These are phyloP conservation scores for Trapa incisa DNA, from an alignment of 345 rosid species.

Conservation along the genomic window DNA sequence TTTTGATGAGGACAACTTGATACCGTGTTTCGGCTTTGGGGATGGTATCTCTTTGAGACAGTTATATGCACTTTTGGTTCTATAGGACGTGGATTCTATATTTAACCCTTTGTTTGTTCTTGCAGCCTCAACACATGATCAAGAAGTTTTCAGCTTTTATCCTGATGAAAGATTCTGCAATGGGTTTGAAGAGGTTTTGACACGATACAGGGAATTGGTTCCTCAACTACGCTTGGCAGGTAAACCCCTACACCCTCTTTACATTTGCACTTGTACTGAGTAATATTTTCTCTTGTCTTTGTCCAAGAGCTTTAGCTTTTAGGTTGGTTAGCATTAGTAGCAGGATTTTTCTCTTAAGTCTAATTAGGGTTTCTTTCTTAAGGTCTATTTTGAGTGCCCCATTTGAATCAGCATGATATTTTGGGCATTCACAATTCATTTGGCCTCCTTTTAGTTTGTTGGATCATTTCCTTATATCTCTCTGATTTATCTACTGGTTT, in stretches of 20 bases:
- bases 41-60: constrained; percentile 20
- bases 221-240: constrained; percentile 39
- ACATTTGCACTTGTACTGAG: no score
- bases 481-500: no score
- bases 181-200: constrained; percentile 40
- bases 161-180: constrained; percentile 31
- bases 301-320: background rate
- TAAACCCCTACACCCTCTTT: background rate
- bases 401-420: background rate
- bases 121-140: constrained; percentile 44
- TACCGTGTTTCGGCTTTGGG: constrained; percentile 44
- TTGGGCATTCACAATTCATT: background rate
- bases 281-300: no score
- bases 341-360: background rate
- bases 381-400: background rate
- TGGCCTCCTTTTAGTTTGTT: background rate
- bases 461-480: background rate
- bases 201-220: constrained; percentile 31
- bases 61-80: background rate
- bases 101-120: constrained; percentile 6
- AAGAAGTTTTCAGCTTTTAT: constrained; percentile 34
- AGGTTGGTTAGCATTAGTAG: background rate
- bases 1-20: constrained; percentile 39
- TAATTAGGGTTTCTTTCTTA: background rate
- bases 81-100: background rate